Evolutionary conservation across 805 yeast species (phyloP).

Genomic region (Kregervanrija delftensis): DNA sequence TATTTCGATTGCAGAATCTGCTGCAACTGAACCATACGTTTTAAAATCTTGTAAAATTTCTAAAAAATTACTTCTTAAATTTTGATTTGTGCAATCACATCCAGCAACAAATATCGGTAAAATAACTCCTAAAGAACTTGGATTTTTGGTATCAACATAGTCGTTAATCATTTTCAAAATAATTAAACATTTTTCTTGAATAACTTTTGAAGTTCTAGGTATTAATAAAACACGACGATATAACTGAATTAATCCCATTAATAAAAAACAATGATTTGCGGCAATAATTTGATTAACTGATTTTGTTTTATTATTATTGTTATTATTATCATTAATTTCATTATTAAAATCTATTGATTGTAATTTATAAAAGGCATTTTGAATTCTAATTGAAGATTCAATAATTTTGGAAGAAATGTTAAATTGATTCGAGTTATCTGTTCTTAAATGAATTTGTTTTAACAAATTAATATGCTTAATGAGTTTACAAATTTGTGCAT

Average conservation of each 20-base stretch:
- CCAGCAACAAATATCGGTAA: constrained; percentile 54
- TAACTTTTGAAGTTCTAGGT: constrained; percentile 37
- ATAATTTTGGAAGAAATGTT: constrained; percentile 5
- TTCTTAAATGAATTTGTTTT: constrained; percentile 5
- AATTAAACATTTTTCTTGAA: constrained; percentile 40
- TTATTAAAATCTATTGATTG: constrained; percentile 11
- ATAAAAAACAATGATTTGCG: constrained; percentile 46
- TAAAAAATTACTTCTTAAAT: constrained; percentile 30
- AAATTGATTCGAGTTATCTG: background rate
- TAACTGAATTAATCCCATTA: constrained; percentile 48
- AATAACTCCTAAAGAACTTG: constrained; percentile 49
- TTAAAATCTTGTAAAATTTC: constrained; percentile 35
- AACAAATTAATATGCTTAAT: constrained; percentile 27
- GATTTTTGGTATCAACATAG: constrained; percentile 37
- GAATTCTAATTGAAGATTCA: constrained; percentile 35
- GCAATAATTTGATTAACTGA: constrained; percentile 29
- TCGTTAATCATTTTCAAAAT: constrained; percentile 31
- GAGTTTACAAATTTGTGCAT: constrained; percentile 41
- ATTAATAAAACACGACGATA: constrained; percentile 48
- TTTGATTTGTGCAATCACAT: constrained; percentile 42
- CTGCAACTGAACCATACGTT: constrained; percentile 33
- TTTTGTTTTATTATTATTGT: constrained; percentile 2
- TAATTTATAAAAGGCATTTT: constrained; percentile 25
- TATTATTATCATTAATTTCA: constrained; percentile 4
- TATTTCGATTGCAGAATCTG: constrained; percentile 27